Evolutionary conservation across 2,329 filamentous ascomycete genomes (phyloP), one percentile per base, ranked within the genome.

Genomic region (Podosphaera xanthii): DNA sequence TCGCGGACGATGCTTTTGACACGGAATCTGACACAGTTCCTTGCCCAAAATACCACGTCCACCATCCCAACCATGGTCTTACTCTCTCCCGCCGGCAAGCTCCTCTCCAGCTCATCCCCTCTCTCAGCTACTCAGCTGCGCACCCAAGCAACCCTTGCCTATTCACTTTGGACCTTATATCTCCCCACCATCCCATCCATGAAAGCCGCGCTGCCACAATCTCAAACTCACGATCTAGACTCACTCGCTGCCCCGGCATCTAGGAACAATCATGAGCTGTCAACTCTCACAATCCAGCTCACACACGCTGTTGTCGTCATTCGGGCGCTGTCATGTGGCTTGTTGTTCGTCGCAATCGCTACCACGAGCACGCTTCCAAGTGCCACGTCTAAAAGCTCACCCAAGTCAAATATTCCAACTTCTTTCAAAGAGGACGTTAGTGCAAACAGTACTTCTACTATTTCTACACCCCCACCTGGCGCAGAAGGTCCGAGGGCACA

Each of bases 121-220:
- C 72, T 78, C 52, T 72, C 79, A 56, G 77, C 81, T 64, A 71
- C 75, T 61, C 72, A 75, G 30, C 75, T 84, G 46, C 79, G 81
- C 65, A 80, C 77, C 8, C 79, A 83, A 68, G 78, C 78, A 64
- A 83, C 80, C 60, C 78, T 83, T 61, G 81, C 81, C 49, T 78
- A 79, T 60, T 80, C 77, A 4, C 75, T 83, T 30, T 81, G 80
- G 72, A 72, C 75, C 30, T 75, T 82, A 50, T 80, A 83, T 69
- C 72, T 75, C 48, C 65, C 70, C 10, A 71, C 71, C 35, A 65
- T 69, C 55, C 68, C 71, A 9, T 49, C 64, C 40, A 57, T 64
- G 58, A 69, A 77, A 4, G 69, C 72, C 42, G 71, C 72, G 2
- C 48, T 74, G 0, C 67, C 76, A 4, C 72, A 73, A 60, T 62